A percentile compares a stretch with the other conserved stretches of the same genome.
Evolutionary conservation across 2,329 filamentous ascomycete genomes (phyloP).

Genomic region (Fusarium annulatum): DNA sequence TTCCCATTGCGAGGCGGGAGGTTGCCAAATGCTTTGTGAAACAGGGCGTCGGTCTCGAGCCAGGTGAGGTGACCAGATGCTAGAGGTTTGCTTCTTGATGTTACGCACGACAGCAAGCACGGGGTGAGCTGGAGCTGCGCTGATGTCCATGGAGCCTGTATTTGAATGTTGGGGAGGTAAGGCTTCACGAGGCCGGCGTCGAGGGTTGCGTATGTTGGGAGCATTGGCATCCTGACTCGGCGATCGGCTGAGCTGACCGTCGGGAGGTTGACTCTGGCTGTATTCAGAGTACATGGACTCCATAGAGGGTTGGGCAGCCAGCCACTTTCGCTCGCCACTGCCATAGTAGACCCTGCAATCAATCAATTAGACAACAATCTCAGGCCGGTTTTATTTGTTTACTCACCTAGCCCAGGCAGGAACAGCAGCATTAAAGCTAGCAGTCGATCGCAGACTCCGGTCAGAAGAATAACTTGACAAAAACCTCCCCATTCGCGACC

Average conservation of each 20-base stretch:
- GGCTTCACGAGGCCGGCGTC: slow-evolving; percentile 56
- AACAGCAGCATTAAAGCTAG: slow-evolving; percentile 60
- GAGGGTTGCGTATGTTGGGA: slow-evolving; percentile 57
- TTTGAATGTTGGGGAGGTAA: slow-evolving; percentile 23
- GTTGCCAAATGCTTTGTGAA: slow-evolving; percentile 74
- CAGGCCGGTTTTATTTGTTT: neutral
- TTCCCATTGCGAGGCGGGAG: slow-evolving; percentile 76
- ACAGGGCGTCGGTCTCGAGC: slow-evolving; percentile 70
- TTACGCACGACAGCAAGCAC: slow-evolving; percentile 44
- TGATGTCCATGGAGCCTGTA: slow-evolving; percentile 58
- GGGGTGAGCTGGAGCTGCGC: slow-evolving; percentile 47
- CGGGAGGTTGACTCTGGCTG: slow-evolving; percentile 60
- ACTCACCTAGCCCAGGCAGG: slow-evolving; percentile 66
- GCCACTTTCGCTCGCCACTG: slow-evolving; percentile 68
- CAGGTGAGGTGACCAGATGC: slow-evolving; percentile 80
- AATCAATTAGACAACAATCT: neutral
- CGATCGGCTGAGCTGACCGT: slow-evolving; percentile 60
- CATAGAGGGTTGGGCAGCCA: slow-evolving; percentile 58
- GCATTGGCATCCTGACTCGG: slow-evolving; percentile 62
- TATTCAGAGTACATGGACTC: slow-evolving; percentile 60
- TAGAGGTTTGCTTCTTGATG: slow-evolving; percentile 63
- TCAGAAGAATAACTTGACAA: slow-evolving; percentile 62
- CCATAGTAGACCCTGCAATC: slow-evolving; percentile 73
- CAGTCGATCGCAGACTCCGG: slow-evolving; percentile 63
- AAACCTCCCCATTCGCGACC: slow-evolving; percentile 63